Base-by-base conservation (phyloP, 1,139 yeast species). In the Magnusiomyces tetraspermus region DNA sequence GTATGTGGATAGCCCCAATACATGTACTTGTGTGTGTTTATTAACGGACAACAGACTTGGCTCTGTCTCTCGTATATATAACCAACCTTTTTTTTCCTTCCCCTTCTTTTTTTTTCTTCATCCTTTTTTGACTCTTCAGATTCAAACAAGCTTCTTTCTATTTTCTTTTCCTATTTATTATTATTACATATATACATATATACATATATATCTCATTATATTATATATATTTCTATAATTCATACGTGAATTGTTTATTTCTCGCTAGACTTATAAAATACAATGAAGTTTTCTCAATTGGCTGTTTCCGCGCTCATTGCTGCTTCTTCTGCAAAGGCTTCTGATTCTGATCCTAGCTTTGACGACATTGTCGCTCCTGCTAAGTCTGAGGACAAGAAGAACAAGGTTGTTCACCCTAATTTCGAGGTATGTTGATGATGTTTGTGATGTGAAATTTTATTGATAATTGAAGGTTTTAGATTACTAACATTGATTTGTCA, bases 281-380 rank as follows among this genome's bases (percentile, higher is more conserved):
- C 19, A 38, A 53, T 53, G 56, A 45, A 49, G 26, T 49, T 53
- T 41, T 51, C 52, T 28, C 40, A 40, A 44, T 45, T 53, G 11
- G 53, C 53, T 8, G 46, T 51, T 21, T 15, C 50, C n/a, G 49
- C 53, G 28, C 48, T 53, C 4, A 17, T 53, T 21, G 53, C 53
- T 17, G 49, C 49, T n/a, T 48, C 33, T 30, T 36, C 49, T 5
- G 53, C 50, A 8, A 31, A 48, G 50, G 48, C 50, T 19, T 37
- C 42, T 19, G 31, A 33, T 2, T 13, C 26, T 6, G 42, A 46
- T 22, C 21, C 23, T 6, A 33, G 23, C 28, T 28, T 33, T 22
- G 37, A 30, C 3, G 48, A 45, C 19, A 22, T 21, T 19, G 40
- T 45, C 21, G 48, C 48, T 11, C 48, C 48, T 17, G 6, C 48